Conservation (phyloP, 2,329 filamentous ascomycete genomes). For the Penicillium rolfsii region DNA sequence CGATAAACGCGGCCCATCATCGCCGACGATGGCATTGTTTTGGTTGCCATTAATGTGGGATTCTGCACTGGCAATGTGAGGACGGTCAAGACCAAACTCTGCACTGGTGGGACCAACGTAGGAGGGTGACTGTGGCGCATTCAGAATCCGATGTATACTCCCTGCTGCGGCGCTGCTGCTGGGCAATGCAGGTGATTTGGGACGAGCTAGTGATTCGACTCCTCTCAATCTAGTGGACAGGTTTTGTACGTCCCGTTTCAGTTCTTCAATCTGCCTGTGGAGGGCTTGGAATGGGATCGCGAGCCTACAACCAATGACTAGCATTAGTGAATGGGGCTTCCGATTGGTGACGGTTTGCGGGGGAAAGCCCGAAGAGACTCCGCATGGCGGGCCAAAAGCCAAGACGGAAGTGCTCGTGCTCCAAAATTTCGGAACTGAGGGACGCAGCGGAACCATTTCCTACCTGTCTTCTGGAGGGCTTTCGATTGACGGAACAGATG, state of each 20-base stretch:
- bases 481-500: neutral
- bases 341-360: neutral
- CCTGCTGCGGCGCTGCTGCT: slow-evolving; percentile 16
- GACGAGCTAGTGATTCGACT: slow-evolving; percentile 27
- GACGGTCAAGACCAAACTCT: slow-evolving; percentile 39
- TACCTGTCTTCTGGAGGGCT: slow-evolving; percentile 20
- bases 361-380: neutral
- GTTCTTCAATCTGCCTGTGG: slow-evolving; percentile 32
- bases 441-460: neutral
- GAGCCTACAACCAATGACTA: slow-evolving; percentile 14
- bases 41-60: slow-evolving; percentile 11
- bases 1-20: slow-evolving; percentile 15
- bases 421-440: neutral
- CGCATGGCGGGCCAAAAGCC: neutral
- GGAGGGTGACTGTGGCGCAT: slow-evolving; percentile 37
- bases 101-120: slow-evolving; percentile 43
- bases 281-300: slow-evolving; percentile 27
- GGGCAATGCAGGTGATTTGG: slow-evolving; percentile 13
- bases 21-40: slow-evolving; percentile 18
- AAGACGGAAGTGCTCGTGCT: neutral
- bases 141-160: slow-evolving; percentile 34
- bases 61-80: slow-evolving; percentile 7
- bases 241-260: slow-evolving; percentile 35
- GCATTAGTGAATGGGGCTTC: neutral
- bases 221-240: slow-evolving; percentile 35